Evolutionary conservation across 2,329 filamentous ascomycete genomes (phyloP), one percentile per base, ranked within the genome.

Genomic region (Dactylellina sp.): DNA sequence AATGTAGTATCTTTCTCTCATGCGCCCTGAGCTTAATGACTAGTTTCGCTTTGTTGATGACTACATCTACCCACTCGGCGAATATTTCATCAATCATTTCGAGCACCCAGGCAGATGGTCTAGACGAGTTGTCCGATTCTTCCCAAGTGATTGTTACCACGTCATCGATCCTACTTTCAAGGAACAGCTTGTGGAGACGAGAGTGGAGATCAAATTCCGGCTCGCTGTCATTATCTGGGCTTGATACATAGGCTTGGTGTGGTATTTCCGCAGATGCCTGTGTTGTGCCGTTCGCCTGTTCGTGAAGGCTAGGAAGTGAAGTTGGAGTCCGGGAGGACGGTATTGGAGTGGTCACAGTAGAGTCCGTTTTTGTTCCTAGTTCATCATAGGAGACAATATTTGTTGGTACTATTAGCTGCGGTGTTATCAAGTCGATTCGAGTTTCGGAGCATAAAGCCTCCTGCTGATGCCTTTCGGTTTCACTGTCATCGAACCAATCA

Each of bases 81-180:
- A 74, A 74, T 1, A 74, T 49, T 14, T 74, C 47, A 42, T 74
- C 70, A n/a, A 74, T 74, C 55, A 61, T 74, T 14, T 56, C 40
- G 4, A 61, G 18, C 1, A 74, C 70, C 47, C 56, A 74, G 0
- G 55, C 40, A 1, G 70, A 57, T 14, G 70, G 70, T 9, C 61
- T 37, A 16, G 70, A 50, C 12, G 56, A 66, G 42, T 74, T 74
- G 18, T 74, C 61, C 4, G 55, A 7, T 35, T 50, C 70, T 40
- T 57, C 61, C 70, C 70, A 74, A 4, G 20, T 47, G 7, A 74
- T 52, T 0, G 20, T 62, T 20, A 52, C 39, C 4, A 40, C 63
- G n/a, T 60, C 55, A 1, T 66, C 55, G 5, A 12, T 28, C 24
- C 70, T n/a, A n/a, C 25, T 37, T 22, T 59, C 61, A 18, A 66